Evolutionary conservation across 164 flowering plant genomes (phyloP), one percentile per base, ranked within the genome.

Genomic region (Vitis amurensis): DNA sequence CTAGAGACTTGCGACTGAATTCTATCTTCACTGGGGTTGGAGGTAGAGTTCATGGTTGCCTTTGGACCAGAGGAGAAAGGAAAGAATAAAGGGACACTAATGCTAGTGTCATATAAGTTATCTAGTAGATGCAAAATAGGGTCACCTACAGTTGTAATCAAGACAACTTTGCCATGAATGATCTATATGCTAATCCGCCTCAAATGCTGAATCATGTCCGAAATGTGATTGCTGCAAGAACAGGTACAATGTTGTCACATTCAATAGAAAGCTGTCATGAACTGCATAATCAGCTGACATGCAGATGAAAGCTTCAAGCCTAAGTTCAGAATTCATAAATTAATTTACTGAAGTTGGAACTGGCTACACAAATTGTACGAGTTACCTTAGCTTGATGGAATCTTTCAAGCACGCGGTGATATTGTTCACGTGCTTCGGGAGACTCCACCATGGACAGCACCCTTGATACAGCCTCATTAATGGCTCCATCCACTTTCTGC

Each of bases 381-480:
- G 75, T 69, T 74, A 91, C 99, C 94, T 93, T 93, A 50, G 92
- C 93, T 84, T 88, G 80, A 48, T 80, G 82, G 70, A 81, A 91
- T 55, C 69, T 80, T 31, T 19, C 23, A 19, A 19, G 23, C 23
- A 19, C 23, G 23, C 23, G 23, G 1, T 77, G 80, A 73, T 95
- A 95, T 67, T 95, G 99, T 72, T 86, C 90, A 17, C 97, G 93
- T 3, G 98, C 97, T 31, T 77, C 79, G 37, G 91, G 84, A 79
- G 90, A 90, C 58, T 95, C 86, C 12, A 90, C 97, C 95, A 95
- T 88, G 64, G 93, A 89, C 63, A 91, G 76, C 56, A 90, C 97
- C 75, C 89, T 82, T 3, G 91, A 86, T 30, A 93, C 83, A 69
- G 97, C 94, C 76, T 88, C 91, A 53, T 88, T 86, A 75, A 93